Conservation (phyloP, 2,329 filamentous ascomycete species). For the Ophiostoma australiae region DNA sequence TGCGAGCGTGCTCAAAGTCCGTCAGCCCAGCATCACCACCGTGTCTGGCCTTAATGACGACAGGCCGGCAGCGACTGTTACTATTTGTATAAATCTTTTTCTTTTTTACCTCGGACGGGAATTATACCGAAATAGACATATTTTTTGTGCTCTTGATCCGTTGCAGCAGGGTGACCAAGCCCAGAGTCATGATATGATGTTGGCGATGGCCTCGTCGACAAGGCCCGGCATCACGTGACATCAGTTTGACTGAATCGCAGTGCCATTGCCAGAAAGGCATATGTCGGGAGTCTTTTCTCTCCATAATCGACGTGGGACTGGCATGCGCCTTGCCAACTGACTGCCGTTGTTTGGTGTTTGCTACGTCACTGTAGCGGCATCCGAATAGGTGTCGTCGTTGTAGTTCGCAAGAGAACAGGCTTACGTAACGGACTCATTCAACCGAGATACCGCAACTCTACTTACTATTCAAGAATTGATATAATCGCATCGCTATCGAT, state of each 20-base stretch:
- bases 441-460: too few relatives aligned
- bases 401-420: background rate
- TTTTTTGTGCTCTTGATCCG: background rate
- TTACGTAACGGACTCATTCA: too few relatives aligned
- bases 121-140: constrained; percentile 13
- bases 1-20: constrained; percentile 2
- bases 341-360: background rate
- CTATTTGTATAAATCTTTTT: constrained; percentile 17
- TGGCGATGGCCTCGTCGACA: background rate
- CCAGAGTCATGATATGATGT: background rate
- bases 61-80: constrained; percentile 14
- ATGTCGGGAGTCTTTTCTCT: background rate
- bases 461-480: background rate
- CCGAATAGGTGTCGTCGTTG: background rate
- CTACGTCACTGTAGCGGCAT: background rate
- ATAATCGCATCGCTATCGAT: background rate
- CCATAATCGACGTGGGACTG: background rate
- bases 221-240: background rate
- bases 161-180: background rate
- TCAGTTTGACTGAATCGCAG: background rate
- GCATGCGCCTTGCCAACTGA: background rate
- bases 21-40: constrained; percentile 14
- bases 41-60: constrained; percentile 9
- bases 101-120: background rate
- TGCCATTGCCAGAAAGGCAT: background rate